These are phyloP conservation scores for Globisporangium radiosum DNA, from an alignment of 352 stramenopile genomes.

Conservation along the genomic window DNA sequence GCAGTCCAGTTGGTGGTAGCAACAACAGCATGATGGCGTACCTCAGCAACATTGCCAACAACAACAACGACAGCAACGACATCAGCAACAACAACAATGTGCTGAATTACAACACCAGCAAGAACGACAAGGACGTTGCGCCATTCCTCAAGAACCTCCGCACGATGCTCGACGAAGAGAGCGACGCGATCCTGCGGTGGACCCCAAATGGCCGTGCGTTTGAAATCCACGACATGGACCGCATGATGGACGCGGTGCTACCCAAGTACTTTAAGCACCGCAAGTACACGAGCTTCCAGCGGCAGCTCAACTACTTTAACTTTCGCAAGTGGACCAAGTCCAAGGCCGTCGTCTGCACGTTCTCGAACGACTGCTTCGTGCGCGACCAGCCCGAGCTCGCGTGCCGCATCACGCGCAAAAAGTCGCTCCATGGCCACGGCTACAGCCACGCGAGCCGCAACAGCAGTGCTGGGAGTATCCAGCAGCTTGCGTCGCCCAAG, in stretches of 20 bases:
- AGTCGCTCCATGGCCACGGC: conserved; percentile 28
- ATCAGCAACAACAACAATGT: too few species aligned
- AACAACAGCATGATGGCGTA: not conserved
- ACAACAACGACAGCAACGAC: too few species aligned
- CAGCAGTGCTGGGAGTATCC: not conserved
- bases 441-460: conserved; percentile 9
- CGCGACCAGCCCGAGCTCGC: conserved; percentile 59
- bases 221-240: conserved; percentile 72
- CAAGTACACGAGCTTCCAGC: conserved; percentile 92
- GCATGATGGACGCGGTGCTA: conserved; percentile 81
- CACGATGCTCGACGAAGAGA: conserved; percentile 58
- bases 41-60: too few species aligned
- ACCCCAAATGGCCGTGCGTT: conserved; percentile 55
- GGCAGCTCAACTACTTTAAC: conserved; percentile 93
- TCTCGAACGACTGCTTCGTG: conserved; percentile 71
- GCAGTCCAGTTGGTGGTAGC: not conserved
- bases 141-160: conserved; percentile 64
- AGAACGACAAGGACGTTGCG: conserved; percentile 37
- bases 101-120: not conserved
- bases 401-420: conserved; percentile 65
- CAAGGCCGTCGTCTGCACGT: conserved; percentile 67
- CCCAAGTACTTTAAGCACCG: conserved; percentile 93
- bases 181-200: conserved; percentile 48
- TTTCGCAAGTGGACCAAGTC: conserved; percentile 90
- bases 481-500: not conserved